Evolutionary conservation across 2,329 filamentous ascomycete species (phyloP).

Genomic region (Cadophora luteo-olivacea): DNA sequence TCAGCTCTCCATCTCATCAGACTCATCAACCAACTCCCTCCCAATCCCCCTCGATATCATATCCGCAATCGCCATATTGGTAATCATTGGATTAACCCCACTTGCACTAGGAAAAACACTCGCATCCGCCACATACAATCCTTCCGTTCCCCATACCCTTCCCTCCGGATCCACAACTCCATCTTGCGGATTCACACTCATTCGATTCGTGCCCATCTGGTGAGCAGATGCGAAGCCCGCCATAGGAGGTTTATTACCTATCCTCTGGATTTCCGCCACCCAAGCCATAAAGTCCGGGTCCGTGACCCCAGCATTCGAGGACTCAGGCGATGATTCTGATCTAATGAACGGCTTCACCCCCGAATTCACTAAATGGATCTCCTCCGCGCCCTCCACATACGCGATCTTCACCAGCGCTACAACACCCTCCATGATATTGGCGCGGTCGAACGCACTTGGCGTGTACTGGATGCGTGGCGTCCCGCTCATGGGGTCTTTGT

Average conservation of each 20-base stretch:
- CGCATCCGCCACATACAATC: slow-evolving; percentile 74
- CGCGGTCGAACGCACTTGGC: slow-evolving; percentile 73
- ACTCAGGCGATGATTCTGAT: background rate
- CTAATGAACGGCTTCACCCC: slow-evolving; percentile 66
- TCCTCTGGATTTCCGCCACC: slow-evolving; percentile 57
- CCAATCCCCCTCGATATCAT: slow-evolving; percentile 65
- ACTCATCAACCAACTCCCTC: slow-evolving; percentile 49
- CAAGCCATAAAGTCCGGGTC: slow-evolving; percentile 67
- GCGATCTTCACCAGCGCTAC: slow-evolving; percentile 77
- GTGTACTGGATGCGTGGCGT: slow-evolving; percentile 72
- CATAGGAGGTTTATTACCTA: slow-evolving; percentile 58
- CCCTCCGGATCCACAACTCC: slow-evolving; percentile 66
- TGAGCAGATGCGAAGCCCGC: slow-evolving; percentile 73
- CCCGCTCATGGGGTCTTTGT: slow-evolving; percentile 72
- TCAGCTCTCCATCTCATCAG: slow-evolving; percentile 13
- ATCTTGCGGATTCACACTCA: slow-evolving; percentile 58
- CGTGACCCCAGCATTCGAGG: slow-evolving; percentile 53
- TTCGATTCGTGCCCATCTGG: slow-evolving; percentile 81
- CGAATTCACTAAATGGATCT: slow-evolving; percentile 73
- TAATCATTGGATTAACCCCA: slow-evolving; percentile 85
- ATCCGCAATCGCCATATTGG: slow-evolving; percentile 73
- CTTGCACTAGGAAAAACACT: slow-evolving; percentile 79
- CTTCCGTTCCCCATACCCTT: slow-evolving; percentile 69
- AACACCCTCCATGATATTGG: slow-evolving; percentile 73
- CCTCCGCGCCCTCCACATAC: slow-evolving; percentile 79